phyloP scores from a whole-genome alignment of 108 stramenopile species.

The Aurantiochytrium sp. region DNA sequence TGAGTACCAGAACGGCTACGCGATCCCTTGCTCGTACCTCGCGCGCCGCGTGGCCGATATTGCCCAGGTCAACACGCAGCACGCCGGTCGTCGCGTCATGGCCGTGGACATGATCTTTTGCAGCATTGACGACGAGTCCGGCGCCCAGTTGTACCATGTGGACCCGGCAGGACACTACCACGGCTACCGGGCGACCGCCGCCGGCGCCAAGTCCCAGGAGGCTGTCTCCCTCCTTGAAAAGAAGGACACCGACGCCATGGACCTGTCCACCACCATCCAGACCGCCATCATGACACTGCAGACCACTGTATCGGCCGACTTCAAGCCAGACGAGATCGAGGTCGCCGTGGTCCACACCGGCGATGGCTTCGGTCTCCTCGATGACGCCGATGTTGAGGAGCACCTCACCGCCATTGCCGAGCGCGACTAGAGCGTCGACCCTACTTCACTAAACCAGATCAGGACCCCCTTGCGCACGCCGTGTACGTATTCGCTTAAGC shows the following conservation, averaged over 20 bases:
- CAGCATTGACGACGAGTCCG: conserved; percentile 93
- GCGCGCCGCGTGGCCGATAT: conserved; percentile 94
- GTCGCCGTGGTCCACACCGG: conserved; percentile 74
- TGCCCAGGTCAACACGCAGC: conserved; percentile 95
- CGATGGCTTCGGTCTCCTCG: conserved; percentile 62
- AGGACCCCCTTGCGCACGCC: no score
- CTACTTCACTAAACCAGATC: no score
- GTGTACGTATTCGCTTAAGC: no score
- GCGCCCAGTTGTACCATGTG: conserved; percentile 89
- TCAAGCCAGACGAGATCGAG: conserved; percentile 90
- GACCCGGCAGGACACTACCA: conserved; percentile 97
- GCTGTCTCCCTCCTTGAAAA: conserved; percentile 97
- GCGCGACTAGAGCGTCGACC: conserved; percentile 37
- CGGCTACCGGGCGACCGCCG: conserved; percentile 85
- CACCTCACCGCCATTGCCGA: conserved; percentile 98
- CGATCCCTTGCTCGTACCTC: conserved; percentile 78
- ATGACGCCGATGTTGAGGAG: conserved; percentile 86
- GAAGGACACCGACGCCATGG: conserved; percentile 68
- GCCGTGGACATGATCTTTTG: conserved; percentile 80
- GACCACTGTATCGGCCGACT: conserved; percentile 86
- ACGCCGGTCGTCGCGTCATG: conserved; percentile 81
- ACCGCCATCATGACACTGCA: conserved; percentile 88
- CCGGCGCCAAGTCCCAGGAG: conserved; percentile 93
- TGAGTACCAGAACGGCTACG: conserved; percentile 87
- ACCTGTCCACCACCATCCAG: conserved; percentile 64